Evolutionary conservation across 306 rosid species (phyloP), one percentile per base, ranked within the genome.

Genomic region (Oxytropis ochrocephala): DNA sequence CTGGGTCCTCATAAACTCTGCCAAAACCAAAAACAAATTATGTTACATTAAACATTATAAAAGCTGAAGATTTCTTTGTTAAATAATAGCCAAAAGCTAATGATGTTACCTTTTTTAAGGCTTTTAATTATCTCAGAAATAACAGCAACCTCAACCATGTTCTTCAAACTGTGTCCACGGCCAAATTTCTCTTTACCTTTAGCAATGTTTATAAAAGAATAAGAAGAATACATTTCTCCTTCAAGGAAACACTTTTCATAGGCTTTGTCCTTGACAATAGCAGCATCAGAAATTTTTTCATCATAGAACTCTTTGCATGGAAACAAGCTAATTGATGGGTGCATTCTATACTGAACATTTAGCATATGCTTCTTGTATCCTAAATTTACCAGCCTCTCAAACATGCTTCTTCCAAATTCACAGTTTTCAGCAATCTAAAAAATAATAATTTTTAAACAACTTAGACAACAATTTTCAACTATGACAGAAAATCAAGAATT

Each of bases 271-370:
- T 8, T 63, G 6, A 83, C 87, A 64, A 6, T 13, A 2, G 32
- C 10, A 7, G 78, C 78, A 83, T 83, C 75, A 21, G 35, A 39
- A 16, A 83, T 69, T 48, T 51, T 24, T 4, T 12, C 18, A 24
- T 69, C 42, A 39, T 83, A 83, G 61, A 83, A 83, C 36, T 83
- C 84, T 21, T 11, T 57, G 17, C 52, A 68, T 33, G 87, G 87
- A 8, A 83, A 83, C 27, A 29, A 48, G 74, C 87, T 80, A 12
- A 83, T 77, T 9, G 82, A 73, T 52, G 87, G 84, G 65, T 80
- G 87, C 87, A 83, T 80, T 67, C 87, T 80, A 24, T 69, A 80
- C 33, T 83, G 87, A 49, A 83, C 52, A 44, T 80, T 38, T 30
- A 83, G 82, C 46, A 80, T 67, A 6, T 69, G 75, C 61, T 14